Conservation (phyloP, 148 eudicot species). For the Rhododendron ferrugineum region DNA sequence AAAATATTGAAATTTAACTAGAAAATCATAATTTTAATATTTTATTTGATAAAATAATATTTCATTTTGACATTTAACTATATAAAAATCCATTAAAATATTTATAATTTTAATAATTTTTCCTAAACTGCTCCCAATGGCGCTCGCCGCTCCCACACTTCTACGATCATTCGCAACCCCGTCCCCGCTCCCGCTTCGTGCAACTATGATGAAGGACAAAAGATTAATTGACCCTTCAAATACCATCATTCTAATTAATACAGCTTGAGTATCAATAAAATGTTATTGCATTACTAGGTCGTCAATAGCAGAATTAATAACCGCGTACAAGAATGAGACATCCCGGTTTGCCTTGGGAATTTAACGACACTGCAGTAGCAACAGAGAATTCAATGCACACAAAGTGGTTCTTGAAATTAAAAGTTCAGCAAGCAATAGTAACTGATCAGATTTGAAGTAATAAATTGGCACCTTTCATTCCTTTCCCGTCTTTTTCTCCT, state of each 20-base stretch:
- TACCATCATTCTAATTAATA: not conserved
- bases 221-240: not conserved
- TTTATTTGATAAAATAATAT: too few species aligned
- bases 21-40: too few species aligned
- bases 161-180: too few species aligned
- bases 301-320: not conserved
- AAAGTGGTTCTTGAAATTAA: not conserved
- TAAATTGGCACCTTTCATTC: not conserved
- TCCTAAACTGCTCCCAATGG: too few species aligned
- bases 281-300: not conserved
- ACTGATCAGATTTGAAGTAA: not conserved
- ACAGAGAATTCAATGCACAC: not conserved
- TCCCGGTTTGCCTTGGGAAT: not conserved
- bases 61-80: too few species aligned
- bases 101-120: too few species aligned
- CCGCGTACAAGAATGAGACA: not conserved
- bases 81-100: too few species aligned
- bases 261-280: not conserved
- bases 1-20: too few species aligned
- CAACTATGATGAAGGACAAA: not conserved
- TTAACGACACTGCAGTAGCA: not conserved
- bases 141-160: too few species aligned
- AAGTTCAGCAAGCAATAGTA: not conserved
- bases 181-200: too few species aligned
- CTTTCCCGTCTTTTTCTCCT: not conserved